Conservation (phyloP, 768 basidiomycete species). For the Tubosaeta brunneosetosa region DNA sequence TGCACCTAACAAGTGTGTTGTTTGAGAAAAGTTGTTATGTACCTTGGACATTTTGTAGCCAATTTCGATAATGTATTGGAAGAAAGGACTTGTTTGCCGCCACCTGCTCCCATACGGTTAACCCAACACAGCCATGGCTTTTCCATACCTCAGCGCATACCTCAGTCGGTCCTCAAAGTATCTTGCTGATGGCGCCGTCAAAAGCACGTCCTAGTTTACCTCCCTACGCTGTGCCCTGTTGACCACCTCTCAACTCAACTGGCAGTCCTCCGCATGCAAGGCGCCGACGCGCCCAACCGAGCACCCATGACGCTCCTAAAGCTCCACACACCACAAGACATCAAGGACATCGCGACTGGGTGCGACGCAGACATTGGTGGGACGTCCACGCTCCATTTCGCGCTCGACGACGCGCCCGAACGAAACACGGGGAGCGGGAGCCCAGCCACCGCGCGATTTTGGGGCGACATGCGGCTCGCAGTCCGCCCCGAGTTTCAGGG, state of each 20-base stretch:
- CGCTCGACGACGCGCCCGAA: conserved; percentile 52
- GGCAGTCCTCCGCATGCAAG: conserved; percentile 71
- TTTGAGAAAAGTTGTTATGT: conserved; percentile 1
- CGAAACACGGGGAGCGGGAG: conserved; percentile 43
- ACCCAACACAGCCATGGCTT: conserved; percentile 17
- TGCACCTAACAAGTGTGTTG: conserved; percentile 3
- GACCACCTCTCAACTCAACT: conserved; percentile 7
- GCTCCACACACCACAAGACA: conserved; percentile 55
- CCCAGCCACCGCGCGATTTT: conserved; percentile 62
- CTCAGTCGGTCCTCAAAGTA: conserved; percentile 37
- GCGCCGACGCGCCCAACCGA: conserved; percentile 59
- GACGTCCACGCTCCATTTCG: conserved; percentile 71
- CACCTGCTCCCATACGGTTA: background rate
- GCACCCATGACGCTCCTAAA: conserved; percentile 61
- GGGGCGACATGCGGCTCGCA: conserved; percentile 70
- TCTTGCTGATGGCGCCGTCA: conserved; percentile 38
- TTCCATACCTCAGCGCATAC: conserved; percentile 28
- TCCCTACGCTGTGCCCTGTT: conserved; percentile 3
- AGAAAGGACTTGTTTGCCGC: background rate
- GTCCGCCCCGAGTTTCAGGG: conserved; percentile 66
- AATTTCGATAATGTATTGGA: background rate
- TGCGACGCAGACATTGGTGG: conserved; percentile 90
- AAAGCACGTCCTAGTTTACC: conserved; percentile 32
- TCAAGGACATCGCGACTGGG: conserved; percentile 67
- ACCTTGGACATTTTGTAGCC: background rate